These are phyloP conservation scores for Boletus semigastroideus DNA, from an alignment of 1,284 basidiomycete genomes.

Conservation along the genomic window DNA sequence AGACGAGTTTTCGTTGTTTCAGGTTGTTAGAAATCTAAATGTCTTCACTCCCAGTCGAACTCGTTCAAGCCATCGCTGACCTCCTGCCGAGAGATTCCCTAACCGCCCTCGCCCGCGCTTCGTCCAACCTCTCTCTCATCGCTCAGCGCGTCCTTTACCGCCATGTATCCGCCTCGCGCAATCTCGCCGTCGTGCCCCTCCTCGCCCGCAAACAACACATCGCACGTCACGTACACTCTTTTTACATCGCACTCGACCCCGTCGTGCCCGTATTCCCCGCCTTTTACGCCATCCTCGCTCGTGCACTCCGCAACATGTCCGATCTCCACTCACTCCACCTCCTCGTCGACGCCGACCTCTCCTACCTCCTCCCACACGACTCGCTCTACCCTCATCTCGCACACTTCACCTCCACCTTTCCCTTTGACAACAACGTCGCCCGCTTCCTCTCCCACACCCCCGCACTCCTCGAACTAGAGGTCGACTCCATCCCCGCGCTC, in stretches of 20 bases:
- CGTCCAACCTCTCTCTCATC: slow-evolving; percentile 41
- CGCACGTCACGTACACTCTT: slow-evolving; percentile 57
- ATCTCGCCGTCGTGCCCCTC: slow-evolving; percentile 49
- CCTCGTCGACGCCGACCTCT: slow-evolving; percentile 48
- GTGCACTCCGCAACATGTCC: slow-evolving; percentile 57
- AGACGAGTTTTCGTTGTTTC: too few relatives aligned
- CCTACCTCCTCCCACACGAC: slow-evolving; percentile 50
- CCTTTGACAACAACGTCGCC: slow-evolving; percentile 54
- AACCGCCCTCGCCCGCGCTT: slow-evolving; percentile 46
- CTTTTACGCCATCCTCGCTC: slow-evolving; percentile 50
- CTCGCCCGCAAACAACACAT: slow-evolving; percentile 53
- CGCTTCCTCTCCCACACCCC: slow-evolving; percentile 56
- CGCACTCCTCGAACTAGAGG: slow-evolving; percentile 51
- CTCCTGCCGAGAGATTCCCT: slow-evolving; percentile 42
- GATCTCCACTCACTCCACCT: slow-evolving; percentile 58
- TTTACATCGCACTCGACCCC: slow-evolving; percentile 52
- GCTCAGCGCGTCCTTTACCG: slow-evolving; percentile 65
- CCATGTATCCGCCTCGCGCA: slow-evolving; percentile 48
- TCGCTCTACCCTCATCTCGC: slow-evolving; percentile 45
- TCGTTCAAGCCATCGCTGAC: slow-evolving; percentile 48
- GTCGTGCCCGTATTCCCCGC: slow-evolving; percentile 39
- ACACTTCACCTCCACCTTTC: slow-evolving; percentile 57
- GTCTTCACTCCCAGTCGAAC: slow-evolving; percentile 48
- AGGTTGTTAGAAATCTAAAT: too few relatives aligned
- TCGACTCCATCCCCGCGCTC: slow-evolving; percentile 37